phyloP scores from a whole-genome alignment of 495 filamentous ascomycete species.

The Viridothelium virens region DNA sequence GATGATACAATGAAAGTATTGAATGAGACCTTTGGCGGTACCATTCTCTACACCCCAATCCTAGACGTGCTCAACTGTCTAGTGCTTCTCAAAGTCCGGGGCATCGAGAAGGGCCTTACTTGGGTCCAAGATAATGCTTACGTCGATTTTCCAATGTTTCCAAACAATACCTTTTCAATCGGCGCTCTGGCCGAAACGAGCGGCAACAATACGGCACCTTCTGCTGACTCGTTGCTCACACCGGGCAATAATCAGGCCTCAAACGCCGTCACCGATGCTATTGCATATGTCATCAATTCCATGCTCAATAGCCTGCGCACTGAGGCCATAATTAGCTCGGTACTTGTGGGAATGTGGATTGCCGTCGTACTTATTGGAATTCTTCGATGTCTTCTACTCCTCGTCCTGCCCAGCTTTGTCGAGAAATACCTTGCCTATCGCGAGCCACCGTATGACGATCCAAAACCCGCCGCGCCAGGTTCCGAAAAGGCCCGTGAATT shows the following conservation, averaged over 20 bases:
- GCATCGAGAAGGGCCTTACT: conserved; percentile 74
- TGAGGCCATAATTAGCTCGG: conserved; percentile 69
- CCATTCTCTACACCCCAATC: conserved; percentile 64
- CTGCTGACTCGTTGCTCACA: conserved; percentile 65
- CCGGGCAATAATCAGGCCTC: conserved; percentile 58
- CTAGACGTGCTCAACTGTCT: conserved; percentile 51
- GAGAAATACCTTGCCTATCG: background rate
- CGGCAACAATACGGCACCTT: conserved; percentile 41
- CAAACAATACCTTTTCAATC: conserved; percentile 73
- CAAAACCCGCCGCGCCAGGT: background rate
- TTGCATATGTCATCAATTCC: conserved; percentile 55
- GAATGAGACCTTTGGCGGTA: conserved; percentile 70
- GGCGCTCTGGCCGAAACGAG: conserved; percentile 61
- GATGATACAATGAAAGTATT: conserved; percentile 62
- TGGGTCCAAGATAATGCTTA: conserved; percentile 85
- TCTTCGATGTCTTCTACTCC: conserved; percentile 20
- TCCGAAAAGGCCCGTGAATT: background rate
- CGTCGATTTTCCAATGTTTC: conserved; percentile 68
- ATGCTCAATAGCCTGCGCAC: conserved; percentile 57
- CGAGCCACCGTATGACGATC: background rate
- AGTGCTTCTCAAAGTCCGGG: conserved; percentile 35
- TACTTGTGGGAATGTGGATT: conserved; percentile 65
- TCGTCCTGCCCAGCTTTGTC: background rate
- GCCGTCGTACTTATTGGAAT: conserved; percentile 67
- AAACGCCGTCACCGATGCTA: conserved; percentile 72